These are phyloP conservation scores for Eutypella sp. DNA, from an alignment of 2,329 filamentous ascomycete species.

Conservation along the genomic window DNA sequence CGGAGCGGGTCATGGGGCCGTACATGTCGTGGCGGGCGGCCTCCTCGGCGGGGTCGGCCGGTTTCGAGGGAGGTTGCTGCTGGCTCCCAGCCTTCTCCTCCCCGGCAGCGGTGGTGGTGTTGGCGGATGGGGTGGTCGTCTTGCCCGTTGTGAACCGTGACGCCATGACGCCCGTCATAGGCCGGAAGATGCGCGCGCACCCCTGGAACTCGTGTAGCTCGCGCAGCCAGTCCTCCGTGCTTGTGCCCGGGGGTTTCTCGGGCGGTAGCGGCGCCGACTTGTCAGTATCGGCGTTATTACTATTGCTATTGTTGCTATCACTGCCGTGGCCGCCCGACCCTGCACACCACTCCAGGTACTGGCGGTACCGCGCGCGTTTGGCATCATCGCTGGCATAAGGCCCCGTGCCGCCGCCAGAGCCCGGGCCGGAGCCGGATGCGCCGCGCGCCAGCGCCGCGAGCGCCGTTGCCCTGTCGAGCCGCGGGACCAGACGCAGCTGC, in stretches of 20 bases:
- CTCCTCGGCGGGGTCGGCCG: conserved; percentile 73
- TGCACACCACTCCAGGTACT: conserved; percentile 74
- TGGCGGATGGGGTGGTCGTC: conserved; percentile 26
- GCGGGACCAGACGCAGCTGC: conserved; percentile 55
- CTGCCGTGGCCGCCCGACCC: conserved; percentile 32
- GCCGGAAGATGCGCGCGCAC: conserved; percentile 73
- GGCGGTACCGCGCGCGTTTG: conserved; percentile 76
- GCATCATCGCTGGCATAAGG: conserved; percentile 79
- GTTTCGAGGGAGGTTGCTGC: conserved; percentile 42
- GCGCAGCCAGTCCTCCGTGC: conserved; percentile 68
- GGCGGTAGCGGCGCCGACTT: conserved; percentile 44
- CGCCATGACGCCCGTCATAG: conserved; percentile 88
- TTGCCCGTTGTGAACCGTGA: conserved; percentile 76
- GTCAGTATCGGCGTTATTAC: neutral
- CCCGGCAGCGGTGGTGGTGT: conserved; percentile 20
- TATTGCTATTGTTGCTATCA: neutral
- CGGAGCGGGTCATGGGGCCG: conserved; percentile 75
- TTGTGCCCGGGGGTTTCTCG: conserved; percentile 31
- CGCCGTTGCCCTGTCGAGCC: conserved; percentile 61
- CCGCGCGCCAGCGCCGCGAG: conserved; percentile 64
- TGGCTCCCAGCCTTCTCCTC: conserved; percentile 26
- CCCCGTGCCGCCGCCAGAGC: conserved; percentile 51
- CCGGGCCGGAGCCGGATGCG: conserved; percentile 48
- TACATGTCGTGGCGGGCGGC: conserved; percentile 92
- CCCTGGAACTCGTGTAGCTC: conserved; percentile 73